Base-by-base conservation (phyloP, 1,284 basidiomycete genomes). In the Phaffia rhodozyma region DNA sequence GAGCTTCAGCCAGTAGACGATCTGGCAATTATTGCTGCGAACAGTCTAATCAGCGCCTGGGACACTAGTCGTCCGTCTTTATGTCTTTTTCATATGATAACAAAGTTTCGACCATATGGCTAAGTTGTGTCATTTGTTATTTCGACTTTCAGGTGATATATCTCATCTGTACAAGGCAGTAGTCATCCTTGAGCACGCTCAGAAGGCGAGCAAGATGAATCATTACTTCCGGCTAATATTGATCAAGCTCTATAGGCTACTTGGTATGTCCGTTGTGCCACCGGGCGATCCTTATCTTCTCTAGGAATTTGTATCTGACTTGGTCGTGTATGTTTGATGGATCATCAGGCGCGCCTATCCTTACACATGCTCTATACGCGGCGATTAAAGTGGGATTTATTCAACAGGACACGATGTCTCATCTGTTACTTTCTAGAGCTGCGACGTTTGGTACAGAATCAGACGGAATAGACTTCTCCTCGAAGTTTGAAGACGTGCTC, bases 1-100 rank as follows among this genome's bases (percentile, higher is more conserved):
- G 91, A 94, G 69, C 79, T 91, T 55, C 91, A 94, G 70, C 88
- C 86, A 21, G 87, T 84, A 2, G 91, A 94, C 70, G 91, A 93
- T 70, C 79, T 93, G 34, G 85, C 81, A 11, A 78, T 92, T 30
- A 78, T 94, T 18, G 83, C 85, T 5, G 85, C 80, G 0, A 86
- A 86, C 69, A 80, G 82, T 1, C 79, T 84, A 61, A 79, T 91
- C 56, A 82, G 79, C 66, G 76, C 84, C 23, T 90, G 85, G 83
- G 77, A 76, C 54, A 49, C 66, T 1, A 70, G 71, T 18, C 53
- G 71, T 72, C 25, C 54, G 70, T 65, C 47, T 30, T 18, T 47
- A 18, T 20, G 18, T 60, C 27, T 23, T 54, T 32, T 29, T 62
- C 47, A 20, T 53, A 9, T 23, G 3, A 30, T 53, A 20, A 3